Percentiles rank a stretch among this genome's conserved stretches.
phyloP scores from a whole-genome alignment of 2,329 filamentous ascomycete species.

The Colletotrichum lupini region DNA sequence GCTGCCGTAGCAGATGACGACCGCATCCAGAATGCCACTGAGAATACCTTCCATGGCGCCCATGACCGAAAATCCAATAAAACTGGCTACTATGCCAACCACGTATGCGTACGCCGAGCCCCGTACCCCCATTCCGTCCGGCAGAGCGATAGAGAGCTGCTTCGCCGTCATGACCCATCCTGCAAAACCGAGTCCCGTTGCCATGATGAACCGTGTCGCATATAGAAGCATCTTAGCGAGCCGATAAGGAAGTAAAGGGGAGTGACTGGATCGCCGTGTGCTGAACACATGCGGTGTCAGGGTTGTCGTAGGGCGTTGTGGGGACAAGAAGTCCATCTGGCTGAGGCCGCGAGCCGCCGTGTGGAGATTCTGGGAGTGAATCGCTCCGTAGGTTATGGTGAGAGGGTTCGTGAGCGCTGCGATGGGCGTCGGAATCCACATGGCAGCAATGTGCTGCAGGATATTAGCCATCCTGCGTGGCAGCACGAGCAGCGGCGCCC shows the following conservation, averaged over 20 bases:
- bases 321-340: constrained; percentile 83
- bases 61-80: constrained; percentile 94
- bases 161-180: constrained; percentile 97
- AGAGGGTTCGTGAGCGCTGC: constrained; percentile 90
- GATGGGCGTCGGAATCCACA: constrained; percentile 86
- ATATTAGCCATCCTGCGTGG: constrained; percentile 75
- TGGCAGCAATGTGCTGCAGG: constrained; percentile 79
- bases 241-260: constrained; percentile 81
- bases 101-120: constrained; percentile 96
- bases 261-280: constrained; percentile 40
- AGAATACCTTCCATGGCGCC: constrained; percentile 91
- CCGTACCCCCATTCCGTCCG: constrained; percentile 64
- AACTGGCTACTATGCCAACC: constrained; percentile 89
- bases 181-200: constrained; percentile 87
- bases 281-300: constrained; percentile 67
- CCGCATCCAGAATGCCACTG: constrained; percentile 86
- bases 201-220: constrained; percentile 91
- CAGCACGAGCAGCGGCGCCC: constrained; percentile 86
- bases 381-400: constrained; percentile 91
- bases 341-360: constrained; percentile 82
- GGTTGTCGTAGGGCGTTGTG: constrained; percentile 79
- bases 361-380: constrained; percentile 87
- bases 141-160: constrained; percentile 73
- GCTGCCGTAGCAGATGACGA: constrained; percentile 93
- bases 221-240: constrained; percentile 92